phyloP scores from a whole-genome alignment of 2,329 filamentous ascomycete species.

The Aspergillus clavatus region DNA sequence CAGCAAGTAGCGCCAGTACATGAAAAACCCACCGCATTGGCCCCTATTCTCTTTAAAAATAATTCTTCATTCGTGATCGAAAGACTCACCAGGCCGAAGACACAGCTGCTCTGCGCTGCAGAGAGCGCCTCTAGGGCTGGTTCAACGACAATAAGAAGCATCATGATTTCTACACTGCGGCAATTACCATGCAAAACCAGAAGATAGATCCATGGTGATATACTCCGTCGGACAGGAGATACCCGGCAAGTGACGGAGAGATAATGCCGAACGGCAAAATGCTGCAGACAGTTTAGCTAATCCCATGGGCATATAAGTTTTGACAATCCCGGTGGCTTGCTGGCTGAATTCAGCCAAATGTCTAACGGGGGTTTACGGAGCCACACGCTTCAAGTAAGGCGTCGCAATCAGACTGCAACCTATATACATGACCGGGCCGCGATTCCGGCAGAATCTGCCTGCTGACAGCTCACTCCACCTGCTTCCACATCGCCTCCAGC shows the following conservation, averaged over 20 bases:
- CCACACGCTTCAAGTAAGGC: too few species aligned
- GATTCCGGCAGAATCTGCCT: too few species aligned
- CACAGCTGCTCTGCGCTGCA: not conserved
- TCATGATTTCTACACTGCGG: not conserved
- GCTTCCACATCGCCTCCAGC: too few species aligned
- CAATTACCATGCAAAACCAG: not conserved
- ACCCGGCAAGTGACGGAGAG: not conserved
- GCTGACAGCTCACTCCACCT: too few species aligned
- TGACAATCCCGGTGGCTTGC: too few species aligned
- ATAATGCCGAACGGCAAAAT: too few species aligned
- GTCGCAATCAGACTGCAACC: too few species aligned
- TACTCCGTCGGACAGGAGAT: not conserved
- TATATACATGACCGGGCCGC: too few species aligned
- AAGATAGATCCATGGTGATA: not conserved
- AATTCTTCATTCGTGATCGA: not conserved
- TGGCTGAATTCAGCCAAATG: too few species aligned
- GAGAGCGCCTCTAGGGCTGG: not conserved
- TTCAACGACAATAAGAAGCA: not conserved
- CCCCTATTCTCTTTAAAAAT: not conserved
- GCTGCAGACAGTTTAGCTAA: too few species aligned
- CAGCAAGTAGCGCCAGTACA: not conserved
- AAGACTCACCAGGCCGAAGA: not conserved
- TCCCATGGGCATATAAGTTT: too few species aligned
- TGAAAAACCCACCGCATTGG: not conserved
- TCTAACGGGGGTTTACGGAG: too few species aligned